Base-by-base conservation (phyloP, 1,284 basidiomycete species). In the Ustilago tritici region DNA sequence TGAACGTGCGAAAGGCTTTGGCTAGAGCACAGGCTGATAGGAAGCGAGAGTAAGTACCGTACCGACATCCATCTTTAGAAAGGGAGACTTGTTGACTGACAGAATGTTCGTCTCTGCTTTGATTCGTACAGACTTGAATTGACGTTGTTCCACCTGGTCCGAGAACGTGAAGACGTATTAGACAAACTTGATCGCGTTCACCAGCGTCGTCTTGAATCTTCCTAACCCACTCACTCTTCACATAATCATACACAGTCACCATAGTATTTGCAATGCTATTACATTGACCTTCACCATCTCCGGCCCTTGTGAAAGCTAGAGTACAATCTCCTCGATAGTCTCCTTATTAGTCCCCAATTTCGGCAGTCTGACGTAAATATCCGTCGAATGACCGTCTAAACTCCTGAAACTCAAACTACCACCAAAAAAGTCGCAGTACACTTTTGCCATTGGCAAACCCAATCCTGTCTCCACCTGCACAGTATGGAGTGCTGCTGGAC, bases 261-360 rank as follows among this genome's bases (percentile, higher is more conserved):
- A 31, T 41, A 36, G 17, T 46, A 3, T 50, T 23, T 50, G n/a
- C 43, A 50, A 50, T 50, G 49, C 4, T 14, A 32, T 14, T 31
- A 14, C 5, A 31, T 50, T 50, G 28, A 2, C n/a, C 1, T 38
- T 46, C n/a, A 14, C 6, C 14, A 9, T 19, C 36, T 35, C 47
- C 23, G 19, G 17, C 2, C 9, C 4, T 12, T 17, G 12, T n/a
- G 49, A 50, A 50, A 50, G 7, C 41, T 40, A 69, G 46, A 80
- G 53, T 5, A 78, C 79, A 41, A 81, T 78, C 32, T 81, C 79
- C 31, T 78, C 76, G 41, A 81, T 81, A 2, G 70, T 92, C 87
- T 94, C 93, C 74, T 93, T 85, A 85, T 93, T 93, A 17, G 92
- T 94, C 43, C 93, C 93, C 82, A 95, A 88, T 86, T 92, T 94